Conservation (phyloP, 306 rosid genomes). For the Erythrophleum fordii region DNA sequence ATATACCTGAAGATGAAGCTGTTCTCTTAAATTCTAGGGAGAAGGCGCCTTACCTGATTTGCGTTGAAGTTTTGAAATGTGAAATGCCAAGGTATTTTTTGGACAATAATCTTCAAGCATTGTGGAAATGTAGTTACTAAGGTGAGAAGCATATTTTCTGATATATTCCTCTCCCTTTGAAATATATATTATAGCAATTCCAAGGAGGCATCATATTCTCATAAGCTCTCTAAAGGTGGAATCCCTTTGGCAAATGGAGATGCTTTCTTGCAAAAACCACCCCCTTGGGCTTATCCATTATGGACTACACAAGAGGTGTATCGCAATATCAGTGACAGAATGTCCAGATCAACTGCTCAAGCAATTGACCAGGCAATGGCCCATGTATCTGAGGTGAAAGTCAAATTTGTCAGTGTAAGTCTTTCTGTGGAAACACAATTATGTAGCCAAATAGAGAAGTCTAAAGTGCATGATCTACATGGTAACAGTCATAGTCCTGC, state of each 20-base stretch:
- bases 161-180: constrained; percentile 31
- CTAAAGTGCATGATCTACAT: constrained; percentile 43
- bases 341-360: constrained; percentile 92
- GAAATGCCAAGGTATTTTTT: constrained; percentile 76
- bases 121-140: constrained; percentile 35
- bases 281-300: constrained; percentile 97
- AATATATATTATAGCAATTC: constrained; percentile 58
- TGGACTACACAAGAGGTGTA: constrained; percentile 93
- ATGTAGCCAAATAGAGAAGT: constrained; percentile 46
- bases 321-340: constrained; percentile 86
- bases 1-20: constrained; percentile 95
- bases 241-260: constrained; percentile 97
- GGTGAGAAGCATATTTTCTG: constrained; percentile 32
- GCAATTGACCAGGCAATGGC: constrained; percentile 98
- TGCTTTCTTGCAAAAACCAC: constrained; percentile 83
- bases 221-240: constrained; percentile 86
- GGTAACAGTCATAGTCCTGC: constrained; percentile 27
- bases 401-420: constrained; percentile 64
- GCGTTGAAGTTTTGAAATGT: constrained; percentile 88
- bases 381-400: constrained; percentile 64
- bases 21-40: constrained; percentile 96
- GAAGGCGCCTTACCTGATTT: constrained; percentile 90
- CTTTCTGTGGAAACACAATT: constrained; percentile 62
- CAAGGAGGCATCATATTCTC: constrained; percentile 72
- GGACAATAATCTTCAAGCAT: constrained; percentile 17